phyloP scores from a whole-genome alignment of 2,329 filamentous ascomycete genomes.

The Ophiostoma quercus region DNA sequence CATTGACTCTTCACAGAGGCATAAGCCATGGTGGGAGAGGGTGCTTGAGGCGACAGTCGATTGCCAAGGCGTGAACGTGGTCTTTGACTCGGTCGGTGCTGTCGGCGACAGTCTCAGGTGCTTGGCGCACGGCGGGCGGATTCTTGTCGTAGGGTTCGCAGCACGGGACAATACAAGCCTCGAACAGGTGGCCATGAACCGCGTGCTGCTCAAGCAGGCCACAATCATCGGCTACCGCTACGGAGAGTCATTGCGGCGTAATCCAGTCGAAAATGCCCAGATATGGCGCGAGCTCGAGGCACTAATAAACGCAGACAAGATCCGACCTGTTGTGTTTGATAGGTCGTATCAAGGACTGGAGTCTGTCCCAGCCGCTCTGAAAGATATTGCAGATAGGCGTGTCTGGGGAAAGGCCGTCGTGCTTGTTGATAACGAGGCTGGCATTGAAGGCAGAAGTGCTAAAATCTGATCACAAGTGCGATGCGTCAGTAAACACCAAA shows the following conservation, averaged over 20 bases:
- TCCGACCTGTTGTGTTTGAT: background rate
- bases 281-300: background rate
- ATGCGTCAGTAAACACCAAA: background rate
- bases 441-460: background rate
- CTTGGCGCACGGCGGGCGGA: constrained; percentile 46
- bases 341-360: background rate
- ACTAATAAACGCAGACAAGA: background rate
- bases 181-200: background rate
- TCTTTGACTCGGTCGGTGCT: constrained; percentile 54
- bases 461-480: background rate
- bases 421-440: background rate
- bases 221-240: background rate
- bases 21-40: background rate
- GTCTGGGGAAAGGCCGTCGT: background rate
- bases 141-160: background rate
- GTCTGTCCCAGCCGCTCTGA: background rate
- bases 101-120: constrained; percentile 51
- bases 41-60: constrained; percentile 42
- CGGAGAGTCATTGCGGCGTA: background rate
- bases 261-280: constrained; percentile 25
- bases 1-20: background rate
- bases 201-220: background rate
- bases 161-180: background rate
- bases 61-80: constrained; percentile 50
- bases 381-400: background rate